Conservation (phyloP, 306 rosid species). For the Trifolium subterraneum region DNA sequence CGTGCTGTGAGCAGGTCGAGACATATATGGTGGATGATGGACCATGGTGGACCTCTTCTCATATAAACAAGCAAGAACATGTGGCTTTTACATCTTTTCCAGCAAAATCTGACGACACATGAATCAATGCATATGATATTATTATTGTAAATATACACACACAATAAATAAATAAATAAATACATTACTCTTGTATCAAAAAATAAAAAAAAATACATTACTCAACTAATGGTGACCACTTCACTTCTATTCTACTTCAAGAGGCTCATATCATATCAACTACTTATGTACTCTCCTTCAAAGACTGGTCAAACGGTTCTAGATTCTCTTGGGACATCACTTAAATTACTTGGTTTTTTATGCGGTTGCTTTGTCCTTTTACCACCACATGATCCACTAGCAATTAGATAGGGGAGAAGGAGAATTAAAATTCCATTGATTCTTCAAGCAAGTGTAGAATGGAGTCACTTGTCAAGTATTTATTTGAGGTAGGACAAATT, state of each 20-base stretch:
- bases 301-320: conserved; percentile 55
- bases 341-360: not conserved
- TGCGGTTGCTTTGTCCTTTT: conserved; percentile 16
- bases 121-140: conserved; percentile 27
- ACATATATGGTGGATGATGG: conserved; percentile 46
- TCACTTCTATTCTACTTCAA: not conserved
- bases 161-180: not conserved
- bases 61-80: conserved; percentile 25
- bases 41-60: conserved; percentile 47
- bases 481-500: conserved; percentile 23
- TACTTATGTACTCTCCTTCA: conserved; percentile 16
- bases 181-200: no score
- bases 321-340: conserved; percentile 47
- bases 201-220: conserved; percentile 9
- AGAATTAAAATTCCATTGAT: conserved; percentile 1
- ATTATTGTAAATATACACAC: not conserved
- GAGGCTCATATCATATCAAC: conserved; percentile 28
- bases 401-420: not conserved
- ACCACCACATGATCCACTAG: not conserved
- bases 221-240: conserved; percentile 30
- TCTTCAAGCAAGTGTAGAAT: not conserved
- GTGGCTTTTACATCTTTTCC: conserved; percentile 40
- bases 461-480: conserved; percentile 42
- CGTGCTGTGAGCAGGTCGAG: conserved; percentile 62
- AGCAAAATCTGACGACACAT: conserved; percentile 42